Evolutionary conservation across 495 filamentous ascomycete genomes (phyloP), one percentile per base, ranked within the genome.

Genomic region (Podospora pseudopauciseta): DNA sequence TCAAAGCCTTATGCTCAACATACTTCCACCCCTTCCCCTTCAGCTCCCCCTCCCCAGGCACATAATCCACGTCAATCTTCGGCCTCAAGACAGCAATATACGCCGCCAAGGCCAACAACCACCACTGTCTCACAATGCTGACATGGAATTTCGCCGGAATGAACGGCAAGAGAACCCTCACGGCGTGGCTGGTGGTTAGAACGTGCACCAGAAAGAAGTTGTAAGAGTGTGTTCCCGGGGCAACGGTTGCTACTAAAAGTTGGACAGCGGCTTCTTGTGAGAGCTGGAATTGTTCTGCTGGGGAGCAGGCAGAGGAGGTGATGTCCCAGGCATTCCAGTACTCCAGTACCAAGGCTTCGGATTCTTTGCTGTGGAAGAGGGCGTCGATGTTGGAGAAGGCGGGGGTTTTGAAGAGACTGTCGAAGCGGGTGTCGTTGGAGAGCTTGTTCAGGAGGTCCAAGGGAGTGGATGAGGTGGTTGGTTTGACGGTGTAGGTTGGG

Each of bases 321-420:
- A 94, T 82, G 20, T 83, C 82, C 91, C 92, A 94, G 16, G 91
- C 87, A 70, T 96, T 94, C 92, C 92, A 97, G 80, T 96, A 91
- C 62, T 93, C 88, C 49, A 97, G 77, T 4, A 95, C 78, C 0
- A 85, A 81, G n/a, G 82, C 79, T 76, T 94, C 91, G 64, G 87
- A 86, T 13, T 5, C 3, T 13, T 11, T 11, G 59, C 88, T 79
- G n/a, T 82, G 72, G 73, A 96, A 90, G 6, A 97, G 79, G 5
- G 78, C 77, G 4, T 85, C 81, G 54, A 95, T 84, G 73, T 95
- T 93, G 54, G 85, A 77, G 63, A 82, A 78, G 13, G 87, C 89
- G 5, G 84, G 82, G 4, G 82, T 75, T 4, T 80, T 68, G 76
- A 92, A 90, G 23, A 92, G 76, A 3, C 82, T 82, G 66, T 91